Percentiles rank a stretch among this genome's conserved stretches.
These are phyloP conservation scores for Plenodomus tracheiphilus DNA, from an alignment of 2,329 filamentous ascomycete species.

Conservation along the genomic window DNA sequence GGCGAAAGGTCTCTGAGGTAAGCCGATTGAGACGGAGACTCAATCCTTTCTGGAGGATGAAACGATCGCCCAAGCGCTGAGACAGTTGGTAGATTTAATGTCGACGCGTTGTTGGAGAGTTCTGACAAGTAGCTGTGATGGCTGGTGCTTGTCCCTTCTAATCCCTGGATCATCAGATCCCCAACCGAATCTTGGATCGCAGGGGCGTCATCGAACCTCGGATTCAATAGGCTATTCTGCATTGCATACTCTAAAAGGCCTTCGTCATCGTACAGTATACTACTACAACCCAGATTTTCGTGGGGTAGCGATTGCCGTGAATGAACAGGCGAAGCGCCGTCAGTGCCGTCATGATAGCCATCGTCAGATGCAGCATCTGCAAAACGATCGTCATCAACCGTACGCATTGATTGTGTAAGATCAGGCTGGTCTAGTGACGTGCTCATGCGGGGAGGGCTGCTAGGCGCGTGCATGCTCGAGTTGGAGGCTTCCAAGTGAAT, in stretches of 20 bases:
- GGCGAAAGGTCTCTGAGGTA: slow-evolving; percentile 4
- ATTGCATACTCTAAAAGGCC: slow-evolving; percentile 40
- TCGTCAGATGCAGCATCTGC: slow-evolving; percentile 48
- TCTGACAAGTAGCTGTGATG: slow-evolving; percentile 13
- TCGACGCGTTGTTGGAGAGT: slow-evolving; percentile 21
- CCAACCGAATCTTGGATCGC: slow-evolving; percentile 7
- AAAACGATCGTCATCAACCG: slow-evolving; percentile 47
- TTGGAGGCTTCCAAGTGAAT: background rate
- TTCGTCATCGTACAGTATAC: slow-evolving; percentile 40
- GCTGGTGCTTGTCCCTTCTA: slow-evolving; percentile 14
- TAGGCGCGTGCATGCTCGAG: slow-evolving; percentile 2
- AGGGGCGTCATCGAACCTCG: slow-evolving; percentile 20
- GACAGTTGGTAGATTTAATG: slow-evolving; percentile 25
- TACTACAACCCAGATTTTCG: slow-evolving; percentile 30
- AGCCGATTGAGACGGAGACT: slow-evolving; percentile 13
- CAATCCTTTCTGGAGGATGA: slow-evolving; percentile 6
- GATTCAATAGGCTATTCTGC: slow-evolving; percentile 36
- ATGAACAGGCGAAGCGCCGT: slow-evolving; percentile 8
- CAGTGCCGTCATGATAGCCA: slow-evolving; percentile 19
- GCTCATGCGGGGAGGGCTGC: slow-evolving; percentile 1
- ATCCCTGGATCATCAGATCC: slow-evolving; percentile 5
- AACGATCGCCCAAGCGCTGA: slow-evolving; percentile 29
- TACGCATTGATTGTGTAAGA: slow-evolving; percentile 32
- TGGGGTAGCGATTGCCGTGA: slow-evolving; percentile 11
- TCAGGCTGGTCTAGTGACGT: slow-evolving; percentile 7